A percentile compares a stretch with the other conserved stretches of the same genome.
phyloP scores from a whole-genome alignment of 352 stramenopile genomes.

The Globisporangium irregulare region DNA sequence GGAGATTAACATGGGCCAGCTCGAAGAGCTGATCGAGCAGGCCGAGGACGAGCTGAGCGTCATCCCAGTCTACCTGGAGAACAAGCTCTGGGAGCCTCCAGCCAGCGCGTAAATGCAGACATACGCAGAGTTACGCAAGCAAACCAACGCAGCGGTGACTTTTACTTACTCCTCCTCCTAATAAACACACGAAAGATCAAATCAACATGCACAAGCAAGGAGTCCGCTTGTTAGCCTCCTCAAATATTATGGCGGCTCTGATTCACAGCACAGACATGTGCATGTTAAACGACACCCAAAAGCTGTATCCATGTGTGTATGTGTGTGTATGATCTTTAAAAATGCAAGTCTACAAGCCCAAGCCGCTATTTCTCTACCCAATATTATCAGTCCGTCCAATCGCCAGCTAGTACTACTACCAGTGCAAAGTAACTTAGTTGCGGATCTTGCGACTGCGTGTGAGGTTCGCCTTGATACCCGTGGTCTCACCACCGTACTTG shows the following conservation, averaged over 20 bases:
- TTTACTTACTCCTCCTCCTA: conserved; percentile 9
- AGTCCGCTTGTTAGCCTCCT: not conserved
- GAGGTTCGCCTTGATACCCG: conserved; percentile 89
- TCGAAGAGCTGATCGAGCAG: conserved; percentile 88
- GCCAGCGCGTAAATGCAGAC: conserved; percentile 34
- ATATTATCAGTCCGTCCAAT: conserved; percentile 9
- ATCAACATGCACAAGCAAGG: not conserved
- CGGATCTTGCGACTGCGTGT: conserved; percentile 88
- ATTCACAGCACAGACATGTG: not conserved
- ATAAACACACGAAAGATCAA: conserved; percentile 16
- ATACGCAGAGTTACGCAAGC: not conserved
- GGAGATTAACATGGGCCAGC: conserved; percentile 84
- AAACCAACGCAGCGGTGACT: conserved; percentile 1
- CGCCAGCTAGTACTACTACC: not conserved
- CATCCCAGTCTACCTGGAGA: conserved; percentile 83
- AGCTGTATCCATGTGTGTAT: conserved; percentile 6
- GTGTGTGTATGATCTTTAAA: conserved; percentile 9
- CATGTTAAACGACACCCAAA: not conserved
- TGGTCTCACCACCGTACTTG: conserved; percentile 87
- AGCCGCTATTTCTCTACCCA: conserved; percentile 9
- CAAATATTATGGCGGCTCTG: not conserved
- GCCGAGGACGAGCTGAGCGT: conserved; percentile 83
- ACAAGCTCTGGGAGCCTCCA: conserved; percentile 86
- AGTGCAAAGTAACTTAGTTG: conserved; percentile 40
- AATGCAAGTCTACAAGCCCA: conserved; percentile 21